Evolutionary conservation across 768 basidiomycete genomes (phyloP).

Genomic region (Leccinum disarticulatum): DNA sequence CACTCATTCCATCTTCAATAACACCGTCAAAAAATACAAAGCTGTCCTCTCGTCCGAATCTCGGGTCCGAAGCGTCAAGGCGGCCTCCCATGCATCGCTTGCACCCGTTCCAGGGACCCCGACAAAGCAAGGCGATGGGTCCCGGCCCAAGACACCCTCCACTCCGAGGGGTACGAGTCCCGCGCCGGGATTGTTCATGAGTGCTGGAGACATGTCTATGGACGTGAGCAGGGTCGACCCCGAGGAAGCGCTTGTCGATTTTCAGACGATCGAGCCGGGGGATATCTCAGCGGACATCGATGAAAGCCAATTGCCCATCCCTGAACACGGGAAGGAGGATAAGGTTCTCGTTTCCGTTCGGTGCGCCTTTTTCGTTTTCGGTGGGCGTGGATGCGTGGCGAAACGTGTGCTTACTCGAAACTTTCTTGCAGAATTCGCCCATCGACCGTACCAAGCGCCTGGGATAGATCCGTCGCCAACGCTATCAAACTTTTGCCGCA

Average conservation of each 20-base stretch:
- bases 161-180: constrained; percentile 56
- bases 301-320: constrained; percentile 44
- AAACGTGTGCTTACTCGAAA: constrained; percentile 4
- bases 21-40: constrained; percentile 66
- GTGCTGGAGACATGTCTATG: constrained; percentile 58
- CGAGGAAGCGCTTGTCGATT: constrained; percentile 78
- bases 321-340: constrained; percentile 69
- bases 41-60: constrained; percentile 54
- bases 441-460: constrained; percentile 48
- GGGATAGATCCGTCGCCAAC: constrained; percentile 48
- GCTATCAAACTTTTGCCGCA: constrained; percentile 63
- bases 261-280: constrained; percentile 62
- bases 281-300: constrained; percentile 74
- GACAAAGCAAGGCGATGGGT: constrained; percentile 39
- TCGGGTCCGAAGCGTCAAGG: constrained; percentile 33
- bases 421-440: constrained; percentile 59
- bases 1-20: constrained; percentile 35
- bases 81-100: constrained; percentile 29
- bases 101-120: constrained; percentile 56
- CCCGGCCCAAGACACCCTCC: constrained; percentile 53
- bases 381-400: not conserved
- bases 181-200: constrained; percentile 37
- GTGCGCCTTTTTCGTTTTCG: constrained; percentile 37
- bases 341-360: constrained; percentile 86
- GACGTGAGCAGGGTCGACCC: constrained; percentile 72